Conservation (phyloP, 495 filamentous ascomycete species). For the Podospora conica region DNA sequence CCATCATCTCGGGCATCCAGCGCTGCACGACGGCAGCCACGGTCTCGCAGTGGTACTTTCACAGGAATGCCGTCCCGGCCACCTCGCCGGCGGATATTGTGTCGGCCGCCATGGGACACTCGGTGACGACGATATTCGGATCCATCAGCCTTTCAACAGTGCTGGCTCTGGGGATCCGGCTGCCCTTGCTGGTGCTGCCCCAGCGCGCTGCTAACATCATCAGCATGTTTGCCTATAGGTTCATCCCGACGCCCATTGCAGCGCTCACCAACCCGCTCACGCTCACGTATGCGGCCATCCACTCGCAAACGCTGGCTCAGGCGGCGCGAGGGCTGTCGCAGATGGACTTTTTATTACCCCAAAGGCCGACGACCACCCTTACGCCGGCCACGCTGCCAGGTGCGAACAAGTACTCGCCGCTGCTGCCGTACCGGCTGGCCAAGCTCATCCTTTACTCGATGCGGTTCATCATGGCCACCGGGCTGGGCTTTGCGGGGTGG, state of each 20-base stretch:
- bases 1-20: constrained; percentile 78
- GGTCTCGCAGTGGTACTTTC: constrained; percentile 98
- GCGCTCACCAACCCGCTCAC: constrained; percentile 84
- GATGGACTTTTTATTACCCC: constrained; percentile 63
- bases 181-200: constrained; percentile 81
- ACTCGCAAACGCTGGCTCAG: constrained; percentile 69
- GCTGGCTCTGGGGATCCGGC: constrained; percentile 69
- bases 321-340: constrained; percentile 72
- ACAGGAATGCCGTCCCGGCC: constrained; percentile 73
- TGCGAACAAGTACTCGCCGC: constrained; percentile 38
- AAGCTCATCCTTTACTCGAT: constrained; percentile 89
- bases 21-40: constrained; percentile 89
- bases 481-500: constrained; percentile 93
- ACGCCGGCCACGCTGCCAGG: constrained; percentile 52
- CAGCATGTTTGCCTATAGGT: constrained; percentile 68
- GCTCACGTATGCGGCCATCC: constrained; percentile 89
- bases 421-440: constrained; percentile 73
- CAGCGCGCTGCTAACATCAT: constrained; percentile 55
- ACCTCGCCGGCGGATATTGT: constrained; percentile 73
- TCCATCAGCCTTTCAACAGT: constrained; percentile 84
- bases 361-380: constrained; percentile 55
- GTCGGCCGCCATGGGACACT: constrained; percentile 71
- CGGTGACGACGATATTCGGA: constrained; percentile 80
- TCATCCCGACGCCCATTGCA: constrained; percentile 77
- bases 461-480: constrained; percentile 79